Percentiles rank a stretch among this genome's conserved stretches.
phyloP scores from a whole-genome alignment of 345 rosid genomes.

The Moringa oleifera region DNA sequence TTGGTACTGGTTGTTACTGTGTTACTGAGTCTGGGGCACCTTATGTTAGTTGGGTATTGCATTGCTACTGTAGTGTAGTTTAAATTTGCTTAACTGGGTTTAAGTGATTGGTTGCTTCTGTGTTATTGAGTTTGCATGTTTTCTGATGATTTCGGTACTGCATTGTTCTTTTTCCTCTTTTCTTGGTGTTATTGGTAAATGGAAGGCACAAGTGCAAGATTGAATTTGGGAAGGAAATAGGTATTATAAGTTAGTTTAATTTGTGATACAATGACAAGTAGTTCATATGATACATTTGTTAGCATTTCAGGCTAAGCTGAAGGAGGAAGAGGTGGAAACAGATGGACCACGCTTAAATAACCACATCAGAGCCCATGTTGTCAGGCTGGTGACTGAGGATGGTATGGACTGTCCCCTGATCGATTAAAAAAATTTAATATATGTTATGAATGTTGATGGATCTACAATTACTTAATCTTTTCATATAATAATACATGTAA shows the following conservation, averaged over 20 bases:
- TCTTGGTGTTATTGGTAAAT: background rate
- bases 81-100: too few relatives aligned
- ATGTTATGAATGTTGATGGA: background rate
- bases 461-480: too few relatives aligned
- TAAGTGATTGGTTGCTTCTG: conserved; percentile 3
- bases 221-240: background rate
- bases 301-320: conserved; percentile 31
- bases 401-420: conserved; percentile 23
- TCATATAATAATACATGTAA: too few relatives aligned
- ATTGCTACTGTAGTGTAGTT: too few relatives aligned
- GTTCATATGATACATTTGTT: conserved; percentile 7
- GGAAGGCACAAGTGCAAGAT: background rate
- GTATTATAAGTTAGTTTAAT: background rate
- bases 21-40: too few relatives aligned
- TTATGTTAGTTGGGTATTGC: background rate
- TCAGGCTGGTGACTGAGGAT: conserved; percentile 50
- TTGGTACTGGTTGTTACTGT: too few relatives aligned
- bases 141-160: background rate
- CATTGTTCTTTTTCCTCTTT: background rate
- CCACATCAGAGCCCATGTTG: conserved; percentile 31
- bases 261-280: background rate
- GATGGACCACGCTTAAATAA: conserved; percentile 35
- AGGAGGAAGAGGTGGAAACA: conserved; percentile 27
- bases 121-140: background rate
- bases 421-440: background rate